These are phyloP conservation scores for Paramecium octaurelia DNA, from an alignment of 73 alveolate genomes.

Conservation along the genomic window DNA sequence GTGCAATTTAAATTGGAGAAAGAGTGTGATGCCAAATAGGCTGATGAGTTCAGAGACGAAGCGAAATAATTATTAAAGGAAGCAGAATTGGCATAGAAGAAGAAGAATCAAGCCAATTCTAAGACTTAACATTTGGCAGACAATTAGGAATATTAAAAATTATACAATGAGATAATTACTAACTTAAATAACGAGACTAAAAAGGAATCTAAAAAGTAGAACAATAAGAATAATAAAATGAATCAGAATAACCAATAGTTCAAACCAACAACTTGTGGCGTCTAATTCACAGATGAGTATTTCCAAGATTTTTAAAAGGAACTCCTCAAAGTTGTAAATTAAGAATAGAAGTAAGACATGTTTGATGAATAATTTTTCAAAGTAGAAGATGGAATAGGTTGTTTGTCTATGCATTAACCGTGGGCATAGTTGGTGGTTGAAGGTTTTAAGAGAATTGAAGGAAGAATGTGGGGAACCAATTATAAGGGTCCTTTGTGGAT, in stretches of 20 bases:
- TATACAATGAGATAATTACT: not conserved
- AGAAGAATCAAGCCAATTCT: not conserved
- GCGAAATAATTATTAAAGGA: not conserved
- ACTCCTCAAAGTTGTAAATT: not conserved
- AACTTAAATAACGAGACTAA: not conserved
- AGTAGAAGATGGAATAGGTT: not conserved
- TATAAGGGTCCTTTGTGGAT: constrained; percentile 72
- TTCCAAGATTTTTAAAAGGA: constrained; percentile 56
- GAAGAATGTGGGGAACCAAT: constrained; percentile 70
- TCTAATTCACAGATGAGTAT: not conserved
- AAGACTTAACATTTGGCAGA: not conserved
- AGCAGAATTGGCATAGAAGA: not conserved
- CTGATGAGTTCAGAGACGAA: not conserved
- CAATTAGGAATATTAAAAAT: not conserved
- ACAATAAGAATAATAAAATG: not conserved
- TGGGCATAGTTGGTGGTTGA: constrained; percentile 77
- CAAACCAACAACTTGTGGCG: not conserved
- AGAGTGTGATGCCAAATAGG: not conserved
- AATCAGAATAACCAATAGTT: not conserved
- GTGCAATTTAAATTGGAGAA: not conserved
- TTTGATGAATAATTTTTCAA: not conserved
- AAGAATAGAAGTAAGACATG: not conserved
- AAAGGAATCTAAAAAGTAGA: not conserved
- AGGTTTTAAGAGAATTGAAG: constrained; percentile 82
- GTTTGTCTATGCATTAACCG: constrained; percentile 81